Conservation (phyloP, 2,329 filamentous ascomycete genomes). For the Alternaria alternata region DNA sequence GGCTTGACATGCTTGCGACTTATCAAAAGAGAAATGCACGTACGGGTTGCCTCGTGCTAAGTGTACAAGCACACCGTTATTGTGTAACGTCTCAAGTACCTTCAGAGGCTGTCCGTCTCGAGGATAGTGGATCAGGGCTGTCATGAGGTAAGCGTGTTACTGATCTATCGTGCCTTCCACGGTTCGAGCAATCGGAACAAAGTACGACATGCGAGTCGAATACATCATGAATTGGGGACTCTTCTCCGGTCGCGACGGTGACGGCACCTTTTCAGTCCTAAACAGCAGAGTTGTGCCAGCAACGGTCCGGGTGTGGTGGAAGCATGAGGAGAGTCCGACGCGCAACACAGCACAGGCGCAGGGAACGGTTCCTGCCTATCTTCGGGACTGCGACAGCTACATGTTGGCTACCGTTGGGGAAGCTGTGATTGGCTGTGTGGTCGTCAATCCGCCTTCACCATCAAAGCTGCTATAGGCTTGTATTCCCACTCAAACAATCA, state of each 20-base stretch:
- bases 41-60: neutral
- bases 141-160: conserved; percentile 1
- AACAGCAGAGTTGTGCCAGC: neutral
- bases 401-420: neutral
- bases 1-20: neutral
- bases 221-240: neutral
- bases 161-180: neutral
- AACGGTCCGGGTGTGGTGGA: neutral
- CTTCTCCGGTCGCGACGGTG: neutral
- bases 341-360: neutral
- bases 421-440: conserved; percentile 13
- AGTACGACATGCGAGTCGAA: neutral
- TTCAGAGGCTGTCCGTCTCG: neutral
- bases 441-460: conserved; percentile 18
- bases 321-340: conserved; percentile 9
- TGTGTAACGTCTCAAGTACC: neutral
- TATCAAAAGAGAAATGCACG: neutral
- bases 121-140: conserved; percentile 1
- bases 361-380: conserved; percentile 1
- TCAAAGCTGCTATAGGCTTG: conserved; percentile 22
- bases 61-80: neutral
- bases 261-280: neutral
- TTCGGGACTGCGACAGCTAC: neutral
- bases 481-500: conserved; percentile 24
- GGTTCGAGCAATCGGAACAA: neutral